Evolutionary conservation across 129 eudicot genomes (phyloP), one percentile per base, ranked within the genome.

Genomic region (Logfia minima): DNA sequence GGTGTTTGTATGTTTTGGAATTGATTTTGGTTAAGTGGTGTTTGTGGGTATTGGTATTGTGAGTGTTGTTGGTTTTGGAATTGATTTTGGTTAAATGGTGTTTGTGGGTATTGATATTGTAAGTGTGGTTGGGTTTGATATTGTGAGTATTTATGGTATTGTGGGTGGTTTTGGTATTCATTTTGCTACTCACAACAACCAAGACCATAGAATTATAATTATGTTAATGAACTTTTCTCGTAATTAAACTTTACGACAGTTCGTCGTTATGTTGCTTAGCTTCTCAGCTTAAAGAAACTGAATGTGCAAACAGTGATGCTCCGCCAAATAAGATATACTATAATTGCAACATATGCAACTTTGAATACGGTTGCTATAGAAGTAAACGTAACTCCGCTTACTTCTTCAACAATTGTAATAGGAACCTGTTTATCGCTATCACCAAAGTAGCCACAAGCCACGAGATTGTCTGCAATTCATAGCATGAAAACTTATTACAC

Each of bases 361-460:
- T 90, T 83, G 39, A 91, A 74, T 24, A 31, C 82, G 3, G 41
- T 67, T 19, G 91, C 85, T 5, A 76, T 48, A 52, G 85, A 82
- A 24, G 92, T 83, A 75, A 86, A 75, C 53, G 81, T 22, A 13
- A 68, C 48, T 18, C 98, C 98, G 10, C 82, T 83, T 51, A 84
- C 93, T 87, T 89, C 96, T 48, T 88, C 66, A 22, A 89, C 83
- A 94, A 83, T 62, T 86, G 74, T 83, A 94, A 60, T 18, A 94
- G 85, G 80, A 91, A 94, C 5, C 93, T 96, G 35, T 94, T 94
- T 77, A 91, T 94, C 28, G 89, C 90, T 28, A 94, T 94, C 76
- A 94, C 89, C 71, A 94, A 83, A 22, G 77, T 89, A 55, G 98
- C 98, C 74, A 94, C 96, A 51, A 91, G 84, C 97, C 98, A 94